Evolutionary conservation across 352 stramenopile species (phyloP).

Genomic region (Phytophthora meadii): DNA sequence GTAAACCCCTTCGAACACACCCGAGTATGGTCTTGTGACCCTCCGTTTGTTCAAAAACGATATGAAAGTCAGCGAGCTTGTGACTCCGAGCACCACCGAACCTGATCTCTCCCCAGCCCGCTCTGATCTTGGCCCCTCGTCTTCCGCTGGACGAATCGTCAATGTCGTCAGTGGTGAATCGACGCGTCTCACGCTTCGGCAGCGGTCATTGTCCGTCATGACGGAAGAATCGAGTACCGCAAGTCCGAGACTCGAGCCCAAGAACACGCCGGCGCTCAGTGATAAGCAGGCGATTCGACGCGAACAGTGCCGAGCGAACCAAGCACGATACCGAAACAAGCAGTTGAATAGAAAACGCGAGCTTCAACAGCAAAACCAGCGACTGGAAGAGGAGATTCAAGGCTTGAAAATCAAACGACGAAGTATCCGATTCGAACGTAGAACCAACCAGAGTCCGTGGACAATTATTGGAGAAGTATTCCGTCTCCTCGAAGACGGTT

Average conservation of each 20-base stretch:
- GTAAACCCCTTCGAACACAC: neutral
- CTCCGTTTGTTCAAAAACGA: neutral
- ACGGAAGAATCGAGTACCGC: conserved; percentile 9
- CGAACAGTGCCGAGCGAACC: conserved; percentile 28
- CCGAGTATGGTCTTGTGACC: neutral
- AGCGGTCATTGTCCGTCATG: conserved; percentile 12
- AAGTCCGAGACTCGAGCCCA: conserved; percentile 14
- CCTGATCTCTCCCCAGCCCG: conserved; percentile 12
- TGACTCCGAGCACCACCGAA: conserved; percentile 11
- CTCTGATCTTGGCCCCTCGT: conserved; percentile 10
- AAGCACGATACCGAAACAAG: conserved; percentile 33
- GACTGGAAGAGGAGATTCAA: conserved; percentile 25
- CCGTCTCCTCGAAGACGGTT: conserved; percentile 17
- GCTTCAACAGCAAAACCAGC: conserved; percentile 11
- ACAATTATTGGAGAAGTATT: conserved; percentile 26
- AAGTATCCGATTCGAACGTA: conserved; percentile 7
- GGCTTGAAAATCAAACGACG: conserved; percentile 9
- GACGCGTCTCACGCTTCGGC: conserved; percentile 13
- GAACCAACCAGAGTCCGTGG: conserved; percentile 24
- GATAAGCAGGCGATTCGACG: conserved; percentile 26
- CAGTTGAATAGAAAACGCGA: conserved; percentile 14
- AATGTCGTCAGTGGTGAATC: conserved; percentile 2
- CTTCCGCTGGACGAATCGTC: neutral
- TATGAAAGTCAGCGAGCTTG: conserved; percentile 21
- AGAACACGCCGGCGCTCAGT: conserved; percentile 5